Conservation (phyloP, 495 filamentous ascomycete genomes). For the Trichoderma reesei region DNA sequence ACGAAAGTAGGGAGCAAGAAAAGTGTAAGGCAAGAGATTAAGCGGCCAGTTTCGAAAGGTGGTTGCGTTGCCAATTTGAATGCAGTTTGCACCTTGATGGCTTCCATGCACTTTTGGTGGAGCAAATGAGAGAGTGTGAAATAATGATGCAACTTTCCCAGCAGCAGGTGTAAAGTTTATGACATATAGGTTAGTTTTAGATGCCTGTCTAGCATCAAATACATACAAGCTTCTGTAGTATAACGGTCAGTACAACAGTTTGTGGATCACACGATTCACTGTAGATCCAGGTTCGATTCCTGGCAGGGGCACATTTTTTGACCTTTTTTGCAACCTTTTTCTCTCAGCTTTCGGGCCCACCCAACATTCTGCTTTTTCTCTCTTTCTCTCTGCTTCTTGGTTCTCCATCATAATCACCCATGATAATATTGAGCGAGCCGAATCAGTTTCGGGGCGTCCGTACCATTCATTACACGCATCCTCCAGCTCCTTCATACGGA, state of each 20-base stretch:
- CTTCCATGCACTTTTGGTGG: neutral
- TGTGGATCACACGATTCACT: neutral
- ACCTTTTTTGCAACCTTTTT: neutral
- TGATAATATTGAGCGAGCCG: too few relatives aligned
- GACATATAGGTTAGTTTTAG: neutral
- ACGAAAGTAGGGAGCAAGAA: neutral
- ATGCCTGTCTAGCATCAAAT: neutral
- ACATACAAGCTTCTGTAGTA: neutral
- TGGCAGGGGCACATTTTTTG: neutral
- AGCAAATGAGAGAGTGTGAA: neutral
- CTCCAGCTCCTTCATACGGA: too few relatives aligned
- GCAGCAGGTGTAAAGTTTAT: too few relatives aligned
- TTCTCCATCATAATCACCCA: too few relatives aligned
- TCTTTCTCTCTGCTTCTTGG: too few relatives aligned
- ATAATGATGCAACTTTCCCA: too few relatives aligned
- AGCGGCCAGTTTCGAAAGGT: too few relatives aligned
- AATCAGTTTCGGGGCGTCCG: too few relatives aligned
- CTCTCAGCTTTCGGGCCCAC: too few relatives aligned
- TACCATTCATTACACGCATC: too few relatives aligned
- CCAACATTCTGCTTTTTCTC: too few relatives aligned
- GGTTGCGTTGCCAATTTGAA: too few relatives aligned
- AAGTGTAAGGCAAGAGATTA: neutral
- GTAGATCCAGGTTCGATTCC: slow-evolving; percentile 2
- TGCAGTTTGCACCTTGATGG: slow-evolving; percentile 1
- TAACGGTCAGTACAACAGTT: slow-evolving; percentile 1